A percentile compares a stretch with the other conserved stretches of the same genome.
These are phyloP conservation scores for Candida pseudoviswanathii DNA, from an alignment of 1,139 yeast genomes.

Conservation along the genomic window DNA sequence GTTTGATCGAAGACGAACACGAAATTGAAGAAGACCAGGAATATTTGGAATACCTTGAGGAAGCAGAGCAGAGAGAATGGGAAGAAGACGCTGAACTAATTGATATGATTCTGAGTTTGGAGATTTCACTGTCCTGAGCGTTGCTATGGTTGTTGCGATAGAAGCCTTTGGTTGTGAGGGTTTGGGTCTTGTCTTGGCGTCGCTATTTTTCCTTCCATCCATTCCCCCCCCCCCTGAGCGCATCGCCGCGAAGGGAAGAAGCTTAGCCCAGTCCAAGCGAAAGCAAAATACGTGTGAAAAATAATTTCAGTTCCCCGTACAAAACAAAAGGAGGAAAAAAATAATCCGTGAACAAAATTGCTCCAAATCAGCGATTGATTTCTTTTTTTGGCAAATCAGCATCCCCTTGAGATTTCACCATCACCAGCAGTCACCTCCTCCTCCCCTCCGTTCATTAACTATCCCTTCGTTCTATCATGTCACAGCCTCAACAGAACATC, in stretches of 20 bases:
- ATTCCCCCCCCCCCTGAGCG: background rate
- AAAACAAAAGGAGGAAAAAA: background rate
- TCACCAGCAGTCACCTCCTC: background rate
- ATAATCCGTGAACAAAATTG: background rate
- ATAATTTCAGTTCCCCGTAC: too few species aligned
- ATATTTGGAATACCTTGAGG: constrained; percentile 6
- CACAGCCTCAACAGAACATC: constrained; percentile 2
- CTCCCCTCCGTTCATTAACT: background rate
- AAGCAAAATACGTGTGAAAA: background rate
- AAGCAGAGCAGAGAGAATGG: constrained; percentile 8
- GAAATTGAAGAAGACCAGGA: constrained; percentile 13
- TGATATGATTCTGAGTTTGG: constrained; percentile 14
- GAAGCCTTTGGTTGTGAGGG: too few species aligned
- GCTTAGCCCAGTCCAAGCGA: background rate
- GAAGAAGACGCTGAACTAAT: constrained; percentile 15
- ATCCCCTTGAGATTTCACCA: too few species aligned
- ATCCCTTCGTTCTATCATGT: background rate
- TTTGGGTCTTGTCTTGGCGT: background rate
- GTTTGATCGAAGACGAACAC: constrained; percentile 33
- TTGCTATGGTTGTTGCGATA: background rate
- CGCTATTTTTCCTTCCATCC: background rate
- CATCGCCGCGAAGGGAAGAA: background rate
- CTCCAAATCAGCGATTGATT: background rate
- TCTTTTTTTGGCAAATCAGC: background rate
- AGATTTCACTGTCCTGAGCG: background rate